Evolutionary conservation across 495 filamentous ascomycete genomes (phyloP), one percentile per base, ranked within the genome.

Genomic region (Cercophora samala): DNA sequence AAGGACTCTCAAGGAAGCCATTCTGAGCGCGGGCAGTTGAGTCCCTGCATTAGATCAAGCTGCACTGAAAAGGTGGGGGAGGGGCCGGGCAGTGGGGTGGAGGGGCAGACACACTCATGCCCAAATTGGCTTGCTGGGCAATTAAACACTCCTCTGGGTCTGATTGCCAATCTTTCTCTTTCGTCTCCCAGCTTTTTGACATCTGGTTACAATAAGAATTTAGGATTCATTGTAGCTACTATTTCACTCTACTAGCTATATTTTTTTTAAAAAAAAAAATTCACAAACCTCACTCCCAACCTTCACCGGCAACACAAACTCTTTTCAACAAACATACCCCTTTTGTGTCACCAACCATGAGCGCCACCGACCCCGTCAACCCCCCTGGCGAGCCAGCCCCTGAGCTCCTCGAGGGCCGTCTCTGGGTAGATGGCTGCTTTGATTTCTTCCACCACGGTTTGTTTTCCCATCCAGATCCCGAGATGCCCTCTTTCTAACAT

Each of bases 381-480:
- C 76, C 76, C 4, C 71, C 75, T 1, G 77, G 77, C 56, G 73
- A 76, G 2, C 76, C 80, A 37, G 80, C 80, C 55, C 78, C 76
- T 18, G 79, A 81, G 71, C 77, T 87, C 4, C 75, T 84, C 22
- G 87, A 96, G 42, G 86, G 89, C 66, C 87, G 92, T 42, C 91
- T 98, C 69, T 99, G 95, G 95, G 89, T 98, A 21, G 95, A 99
- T 79, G 95, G 95, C 62, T 99, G 95, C 80, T 99, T 96, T 79
- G 95, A 99, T 80, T 99, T 99, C 78, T 93, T 90, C 77, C 95
- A 99, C 77, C 95, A 99, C 73, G 95, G 91, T 93, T 77, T 25
- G 66, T 24, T 42, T 24, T 37, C 53, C 67, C 32, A 24, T 19
- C 37, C 32, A 1, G 2, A 22, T 51, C 56, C 18, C 42, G 15